Percentiles rank a stretch among this genome's conserved stretches.
Evolutionary conservation across 768 basidiomycete species (phyloP).

Genomic region (Rhizopogon vinicolor): DNA sequence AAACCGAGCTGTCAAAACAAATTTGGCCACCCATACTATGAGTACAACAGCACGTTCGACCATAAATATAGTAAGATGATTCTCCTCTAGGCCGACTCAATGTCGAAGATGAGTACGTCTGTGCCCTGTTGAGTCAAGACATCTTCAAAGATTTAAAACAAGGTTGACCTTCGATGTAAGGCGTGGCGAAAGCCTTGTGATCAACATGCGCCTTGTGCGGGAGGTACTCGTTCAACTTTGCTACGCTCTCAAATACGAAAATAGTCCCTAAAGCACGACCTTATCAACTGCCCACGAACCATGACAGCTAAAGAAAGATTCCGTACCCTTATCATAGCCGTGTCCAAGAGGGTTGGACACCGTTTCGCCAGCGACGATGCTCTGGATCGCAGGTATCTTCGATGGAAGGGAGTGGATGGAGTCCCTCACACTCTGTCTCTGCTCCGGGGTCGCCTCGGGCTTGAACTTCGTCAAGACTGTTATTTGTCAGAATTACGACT

Average conservation of each 20-base stretch:
- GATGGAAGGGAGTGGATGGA: slow-evolving; percentile 8
- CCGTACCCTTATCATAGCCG: slow-evolving; percentile 18
- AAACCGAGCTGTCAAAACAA: no score
- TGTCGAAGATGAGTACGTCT: slow-evolving; percentile 21
- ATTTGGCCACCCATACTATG: not conserved
- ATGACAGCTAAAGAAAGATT: not conserved
- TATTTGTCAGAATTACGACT: not conserved
- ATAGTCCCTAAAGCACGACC: slow-evolving; percentile 12
- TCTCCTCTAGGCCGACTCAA: slow-evolving; percentile 9
- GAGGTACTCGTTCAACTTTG: slow-evolving; percentile 7
- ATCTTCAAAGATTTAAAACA: not conserved
- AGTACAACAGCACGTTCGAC: not conserved
- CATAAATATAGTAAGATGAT: not conserved
- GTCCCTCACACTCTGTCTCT: slow-evolving; percentile 2
- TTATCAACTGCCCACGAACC: not conserved
- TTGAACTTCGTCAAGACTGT: slow-evolving; percentile 20
- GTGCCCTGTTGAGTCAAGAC: not conserved
- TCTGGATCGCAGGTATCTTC: slow-evolving; percentile 14
- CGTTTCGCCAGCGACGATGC: slow-evolving; percentile 8
- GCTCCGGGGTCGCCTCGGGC: slow-evolving; percentile 6
- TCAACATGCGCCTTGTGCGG: slow-evolving; percentile 12
- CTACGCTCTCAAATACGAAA: slow-evolving; percentile 16
- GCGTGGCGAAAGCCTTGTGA: slow-evolving; percentile 2
- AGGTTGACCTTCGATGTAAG: slow-evolving; percentile 15
- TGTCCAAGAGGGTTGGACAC: slow-evolving; percentile 16